Percentiles rank a stretch among this genome's conserved stretches.
Conservation (phyloP, 2,329 filamentous ascomycete genomes). For the Lasiodiplodia sp. region DNA sequence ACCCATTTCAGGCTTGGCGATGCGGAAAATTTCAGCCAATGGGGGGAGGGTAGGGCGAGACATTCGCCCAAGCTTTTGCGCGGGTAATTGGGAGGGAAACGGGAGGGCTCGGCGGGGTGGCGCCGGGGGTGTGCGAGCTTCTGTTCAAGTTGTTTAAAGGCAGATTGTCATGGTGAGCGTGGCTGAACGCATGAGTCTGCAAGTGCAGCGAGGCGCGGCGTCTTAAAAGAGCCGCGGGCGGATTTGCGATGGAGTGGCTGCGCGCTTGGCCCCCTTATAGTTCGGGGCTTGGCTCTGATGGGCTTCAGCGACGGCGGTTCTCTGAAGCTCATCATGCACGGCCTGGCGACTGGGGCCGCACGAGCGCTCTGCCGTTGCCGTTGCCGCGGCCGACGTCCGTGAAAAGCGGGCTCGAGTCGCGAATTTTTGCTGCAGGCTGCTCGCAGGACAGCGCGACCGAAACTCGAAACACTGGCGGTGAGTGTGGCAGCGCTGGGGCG, state of each 20-base stretch:
- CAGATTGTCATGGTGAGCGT: conserved; percentile 17
- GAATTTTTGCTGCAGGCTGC: background rate
- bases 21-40: conserved; percentile 5
- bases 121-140: background rate
- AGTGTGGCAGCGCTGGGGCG: conserved; percentile 20
- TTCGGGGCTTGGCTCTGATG: conserved; percentile 14
- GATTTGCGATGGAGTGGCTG: conserved; percentile 29
- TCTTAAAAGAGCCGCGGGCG: conserved; percentile 25
- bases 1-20: conserved; percentile 18
- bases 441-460: background rate
- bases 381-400: background rate
- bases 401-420: conserved; percentile 22
- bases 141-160: background rate
- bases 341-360: conserved; percentile 13
- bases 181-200: conserved; percentile 18
- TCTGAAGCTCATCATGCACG: conserved; percentile 15
- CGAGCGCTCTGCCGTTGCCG: background rate
- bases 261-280: conserved; percentile 29
- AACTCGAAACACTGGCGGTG: conserved; percentile 23
- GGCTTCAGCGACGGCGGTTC: conserved; percentile 15
- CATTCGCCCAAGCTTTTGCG: background rate
- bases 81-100: background rate
- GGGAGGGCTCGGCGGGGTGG: background rate
- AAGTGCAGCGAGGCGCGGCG: conserved; percentile 23
- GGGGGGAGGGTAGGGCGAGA: background rate